Percentiles rank a stretch among this genome's conserved stretches.
Conservation (phyloP, 164 flowering plant genomes). For the Saururus chinensis region DNA sequence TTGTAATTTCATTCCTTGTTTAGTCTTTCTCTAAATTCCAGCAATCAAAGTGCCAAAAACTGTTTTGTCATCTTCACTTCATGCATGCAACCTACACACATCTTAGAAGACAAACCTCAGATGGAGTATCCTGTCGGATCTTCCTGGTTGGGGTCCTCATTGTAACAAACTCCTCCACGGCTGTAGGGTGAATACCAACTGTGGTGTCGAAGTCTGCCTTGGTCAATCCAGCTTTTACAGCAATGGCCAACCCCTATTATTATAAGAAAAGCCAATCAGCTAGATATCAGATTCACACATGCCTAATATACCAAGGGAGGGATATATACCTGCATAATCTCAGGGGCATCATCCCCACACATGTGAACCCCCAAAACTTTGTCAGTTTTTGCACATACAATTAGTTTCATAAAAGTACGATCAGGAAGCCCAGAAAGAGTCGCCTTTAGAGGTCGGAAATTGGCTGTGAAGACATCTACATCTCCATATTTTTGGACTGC, state of each 20-base stretch:
- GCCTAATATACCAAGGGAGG: background rate
- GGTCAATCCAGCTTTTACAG: conserved; percentile 90
- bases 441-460: conserved; percentile 86
- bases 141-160: conserved; percentile 87
- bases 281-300: background rate
- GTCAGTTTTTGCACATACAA: conserved; percentile 77
- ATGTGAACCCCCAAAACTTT: conserved; percentile 82
- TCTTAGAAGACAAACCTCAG: conserved; percentile 46
- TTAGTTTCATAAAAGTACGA: conserved; percentile 81
- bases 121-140: conserved; percentile 33
- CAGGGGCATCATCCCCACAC: conserved; percentile 95
- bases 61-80: background rate
- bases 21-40: too few relatives aligned
- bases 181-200: conserved; percentile 92
- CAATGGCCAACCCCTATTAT: conserved; percentile 87
- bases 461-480: conserved; percentile 65
- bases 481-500: conserved; percentile 72
- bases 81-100: too few relatives aligned
- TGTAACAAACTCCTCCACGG: conserved; percentile 26
- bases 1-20: too few relatives aligned
- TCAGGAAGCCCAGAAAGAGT: conserved; percentile 96
- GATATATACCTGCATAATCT: conserved; percentile 65
- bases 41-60: too few relatives aligned
- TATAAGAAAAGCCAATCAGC: conserved; percentile 1
- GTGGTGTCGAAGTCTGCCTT: conserved; percentile 80